Evolutionary conservation across 805 yeast genomes (phyloP), one percentile per base, ranked within the genome.

Genomic region (Candida schatavii): DNA sequence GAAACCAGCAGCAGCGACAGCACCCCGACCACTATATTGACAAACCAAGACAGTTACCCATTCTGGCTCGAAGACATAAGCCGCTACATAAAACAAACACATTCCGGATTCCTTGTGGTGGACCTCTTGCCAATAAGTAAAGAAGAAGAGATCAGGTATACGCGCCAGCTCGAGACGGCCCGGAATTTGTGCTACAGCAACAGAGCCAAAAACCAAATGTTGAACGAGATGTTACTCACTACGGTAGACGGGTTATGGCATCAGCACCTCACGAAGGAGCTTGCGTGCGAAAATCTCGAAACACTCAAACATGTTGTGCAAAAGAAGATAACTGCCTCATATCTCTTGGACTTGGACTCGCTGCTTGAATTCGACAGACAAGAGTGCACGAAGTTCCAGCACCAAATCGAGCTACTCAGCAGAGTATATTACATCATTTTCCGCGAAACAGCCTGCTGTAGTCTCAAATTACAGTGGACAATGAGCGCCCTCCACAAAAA

Each of bases 391-490:
- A 38, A 42, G 22, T 55, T 52, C 40, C 41, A 52, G n/a, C 44
- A 35, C 17, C 48, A 52, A 33, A 43, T 54, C 20, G 59, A 52
- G 18, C 39, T 46, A 20, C 40, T 55, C 20, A 34, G 34, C 18
- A 44, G 43, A 34, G 40, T 55, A 4, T 55, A 54, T 35, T 21
- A 21, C 17, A 32, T 51, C 14, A 35, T 53, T 1, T 55, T 54
- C 40, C 42, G 46, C 33, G 51, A 44, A 11, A 9, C 9, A 3
- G 50, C 59, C 7, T 28, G 40, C 5, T 37, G 41, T 22, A 52
- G 52, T 13, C 32, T 52, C 33, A 52, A 49, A 38, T 41, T 51
- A 9, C 47, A 54, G 20, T 55, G 60, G 60, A 45, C 54, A 3
- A 43, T 55, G 39, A 49, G 46, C 29, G 46, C 53, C 9, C 41